Evolutionary conservation across 2,329 filamentous ascomycete species (phyloP).

Genomic region (Nemania sp.): DNA sequence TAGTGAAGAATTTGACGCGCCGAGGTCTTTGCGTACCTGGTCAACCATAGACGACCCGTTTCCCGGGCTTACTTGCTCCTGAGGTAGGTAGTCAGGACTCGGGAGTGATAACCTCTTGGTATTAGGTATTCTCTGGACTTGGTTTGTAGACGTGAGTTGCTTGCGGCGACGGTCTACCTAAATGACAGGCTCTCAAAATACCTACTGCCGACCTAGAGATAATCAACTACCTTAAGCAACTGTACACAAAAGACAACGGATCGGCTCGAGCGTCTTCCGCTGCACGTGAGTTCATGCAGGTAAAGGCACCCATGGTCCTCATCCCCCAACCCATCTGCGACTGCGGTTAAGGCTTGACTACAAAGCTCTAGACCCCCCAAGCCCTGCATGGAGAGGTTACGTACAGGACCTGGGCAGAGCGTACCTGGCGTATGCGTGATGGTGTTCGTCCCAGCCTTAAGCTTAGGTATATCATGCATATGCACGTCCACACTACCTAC

Average conservation of each 20-base stretch:
- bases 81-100: no score
- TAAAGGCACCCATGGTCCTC: constrained; percentile 5
- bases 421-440: neutral
- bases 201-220: neutral
- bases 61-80: neutral
- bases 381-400: neutral
- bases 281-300: constrained; percentile 24
- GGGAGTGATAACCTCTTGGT: no score
- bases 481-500: neutral
- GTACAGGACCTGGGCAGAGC: neutral
- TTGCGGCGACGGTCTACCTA: no score
- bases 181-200: no score
- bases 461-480: constrained; percentile 15
- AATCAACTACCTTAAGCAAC: neutral
- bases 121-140: no score
- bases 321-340: constrained; percentile 22
- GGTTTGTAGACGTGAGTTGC: no score
- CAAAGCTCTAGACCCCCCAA: neutral
- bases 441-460: constrained; percentile 17
- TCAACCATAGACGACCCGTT: neutral
- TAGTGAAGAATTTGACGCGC: neutral
- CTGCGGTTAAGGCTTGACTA: neutral
- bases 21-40: neutral
- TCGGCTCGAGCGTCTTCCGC: constrained; percentile 17
- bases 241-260: constrained; percentile 6